Evolutionary conservation across 164 flowering plant species (phyloP).

Genomic region (Chloranthus sessilifolius): DNA sequence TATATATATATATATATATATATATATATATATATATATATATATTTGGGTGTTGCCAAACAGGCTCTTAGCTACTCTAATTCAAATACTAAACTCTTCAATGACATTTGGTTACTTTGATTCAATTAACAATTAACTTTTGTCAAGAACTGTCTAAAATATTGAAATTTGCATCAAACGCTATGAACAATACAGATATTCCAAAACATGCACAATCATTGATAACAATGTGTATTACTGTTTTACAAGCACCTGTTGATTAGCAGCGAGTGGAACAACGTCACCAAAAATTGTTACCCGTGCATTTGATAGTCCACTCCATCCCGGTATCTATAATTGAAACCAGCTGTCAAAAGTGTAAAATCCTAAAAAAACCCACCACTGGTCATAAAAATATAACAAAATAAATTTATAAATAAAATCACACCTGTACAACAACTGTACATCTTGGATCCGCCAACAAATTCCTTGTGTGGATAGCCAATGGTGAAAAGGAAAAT

Average conservation of each 20-base stretch:
- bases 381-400: constrained; percentile 9
- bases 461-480: constrained; percentile 93
- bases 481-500: constrained; percentile 98
- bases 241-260: constrained; percentile 64
- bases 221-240: too few relatives aligned
- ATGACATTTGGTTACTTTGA: too few relatives aligned
- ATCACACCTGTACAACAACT: constrained; percentile 88
- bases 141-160: background rate
- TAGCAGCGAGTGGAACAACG: constrained; percentile 74
- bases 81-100: too few relatives aligned
- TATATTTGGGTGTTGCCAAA: too few relatives aligned
- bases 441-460: constrained; percentile 92
- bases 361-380: constrained; percentile 10
- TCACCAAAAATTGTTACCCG: constrained; percentile 98
- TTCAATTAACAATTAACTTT: background rate
- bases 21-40: too few relatives aligned
- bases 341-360: constrained; percentile 19
- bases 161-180: background rate
- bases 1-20: too few relatives aligned
- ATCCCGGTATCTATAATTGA: constrained; percentile 82
- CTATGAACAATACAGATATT: background rate
- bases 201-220: background rate
- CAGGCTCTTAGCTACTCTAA: too few relatives aligned
- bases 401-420: background rate
- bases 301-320: constrained; percentile 98